phyloP scores from a whole-genome alignment of 164 flowering plant genomes.

The Nelumbo lutea region DNA sequence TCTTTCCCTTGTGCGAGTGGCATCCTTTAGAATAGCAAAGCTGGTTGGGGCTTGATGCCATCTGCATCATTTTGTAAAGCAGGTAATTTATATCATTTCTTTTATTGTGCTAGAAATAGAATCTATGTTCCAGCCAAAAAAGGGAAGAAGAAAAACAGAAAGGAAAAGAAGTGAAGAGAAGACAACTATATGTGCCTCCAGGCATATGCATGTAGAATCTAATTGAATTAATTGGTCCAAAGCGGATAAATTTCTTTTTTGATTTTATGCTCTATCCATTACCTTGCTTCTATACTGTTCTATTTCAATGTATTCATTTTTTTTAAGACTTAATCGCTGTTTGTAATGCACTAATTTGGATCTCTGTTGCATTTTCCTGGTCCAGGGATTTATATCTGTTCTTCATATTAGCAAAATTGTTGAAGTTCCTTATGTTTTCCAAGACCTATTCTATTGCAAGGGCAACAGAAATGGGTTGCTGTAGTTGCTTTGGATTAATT shows the following conservation, averaged over 20 bases:
- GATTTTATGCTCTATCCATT: background rate
- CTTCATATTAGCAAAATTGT: background rate
- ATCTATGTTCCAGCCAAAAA: background rate
- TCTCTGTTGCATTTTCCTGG: conserved; percentile 4
- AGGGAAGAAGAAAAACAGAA: background rate
- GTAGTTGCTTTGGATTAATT: conserved; percentile 69
- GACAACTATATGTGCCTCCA: too few relatives aligned
- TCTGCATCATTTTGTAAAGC: background rate
- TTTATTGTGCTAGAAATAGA: background rate
- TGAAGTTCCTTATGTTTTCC: conserved; percentile 19
- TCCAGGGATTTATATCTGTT: conserved; percentile 4
- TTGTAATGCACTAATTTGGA: conserved; percentile 1
- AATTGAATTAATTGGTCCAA: background rate
- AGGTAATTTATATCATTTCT: conserved; percentile 2
- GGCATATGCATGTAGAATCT: background rate
- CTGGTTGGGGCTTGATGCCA: conserved; percentile 29
- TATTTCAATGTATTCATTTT: background rate
- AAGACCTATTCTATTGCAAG: conserved; percentile 31
- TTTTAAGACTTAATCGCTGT: background rate
- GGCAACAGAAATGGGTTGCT: conserved; percentile 59
- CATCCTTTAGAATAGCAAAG: conserved; percentile 61
- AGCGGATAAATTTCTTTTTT: too few relatives aligned
- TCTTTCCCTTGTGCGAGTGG: conserved; percentile 67
- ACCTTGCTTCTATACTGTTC: background rate
- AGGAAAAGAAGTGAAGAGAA: too few relatives aligned